Evolutionary conservation across 257 asterid species (phyloP).

Genomic region (Lithospermum erythrorhizon): DNA sequence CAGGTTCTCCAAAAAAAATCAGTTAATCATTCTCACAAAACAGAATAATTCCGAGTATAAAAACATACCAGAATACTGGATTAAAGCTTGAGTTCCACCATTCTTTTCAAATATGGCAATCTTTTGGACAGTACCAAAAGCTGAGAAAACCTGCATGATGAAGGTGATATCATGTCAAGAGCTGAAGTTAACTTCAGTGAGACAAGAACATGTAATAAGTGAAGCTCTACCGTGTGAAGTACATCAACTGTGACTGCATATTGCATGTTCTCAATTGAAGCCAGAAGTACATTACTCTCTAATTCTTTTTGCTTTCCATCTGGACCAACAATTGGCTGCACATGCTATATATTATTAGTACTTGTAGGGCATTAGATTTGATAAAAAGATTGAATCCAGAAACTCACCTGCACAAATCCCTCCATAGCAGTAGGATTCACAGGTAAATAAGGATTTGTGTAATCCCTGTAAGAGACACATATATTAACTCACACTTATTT

Average conservation of each 20-base stretch:
- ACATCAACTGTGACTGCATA: slow-evolving; percentile 72
- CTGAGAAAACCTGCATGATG: slow-evolving; percentile 55
- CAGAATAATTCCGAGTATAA: slow-evolving; percentile 2
- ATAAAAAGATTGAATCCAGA: slow-evolving; percentile 11
- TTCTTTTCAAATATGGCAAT: slow-evolving; percentile 85
- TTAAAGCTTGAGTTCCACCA: slow-evolving; percentile 75
- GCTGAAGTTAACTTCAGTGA: not conserved
- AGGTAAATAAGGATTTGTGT: slow-evolving; percentile 79
- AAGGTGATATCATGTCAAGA: not conserved
- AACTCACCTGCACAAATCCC: slow-evolving; percentile 52
- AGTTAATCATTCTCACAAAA: not conserved
- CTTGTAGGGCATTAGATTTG: slow-evolving; percentile 8
- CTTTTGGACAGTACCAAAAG: slow-evolving; percentile 72
- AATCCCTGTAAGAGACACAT: slow-evolving; percentile 42
- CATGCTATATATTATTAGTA: slow-evolving; percentile 14
- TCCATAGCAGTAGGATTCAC: slow-evolving; percentile 76
- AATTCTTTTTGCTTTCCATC: slow-evolving; percentile 67
- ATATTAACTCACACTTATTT: not conserved
- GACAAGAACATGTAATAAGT: slow-evolving; percentile 4
- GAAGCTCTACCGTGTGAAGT: slow-evolving; percentile 46
- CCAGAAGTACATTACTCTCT: slow-evolving; percentile 78
- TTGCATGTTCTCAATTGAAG: slow-evolving; percentile 73
- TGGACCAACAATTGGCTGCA: slow-evolving; percentile 75
- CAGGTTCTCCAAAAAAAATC: not conserved
- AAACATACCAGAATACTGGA: slow-evolving; percentile 72